A percentile compares a stretch with the other conserved stretches of the same genome.
phyloP scores from a whole-genome alignment of 345 rosid species.

The Clarkia xantiana region DNA sequence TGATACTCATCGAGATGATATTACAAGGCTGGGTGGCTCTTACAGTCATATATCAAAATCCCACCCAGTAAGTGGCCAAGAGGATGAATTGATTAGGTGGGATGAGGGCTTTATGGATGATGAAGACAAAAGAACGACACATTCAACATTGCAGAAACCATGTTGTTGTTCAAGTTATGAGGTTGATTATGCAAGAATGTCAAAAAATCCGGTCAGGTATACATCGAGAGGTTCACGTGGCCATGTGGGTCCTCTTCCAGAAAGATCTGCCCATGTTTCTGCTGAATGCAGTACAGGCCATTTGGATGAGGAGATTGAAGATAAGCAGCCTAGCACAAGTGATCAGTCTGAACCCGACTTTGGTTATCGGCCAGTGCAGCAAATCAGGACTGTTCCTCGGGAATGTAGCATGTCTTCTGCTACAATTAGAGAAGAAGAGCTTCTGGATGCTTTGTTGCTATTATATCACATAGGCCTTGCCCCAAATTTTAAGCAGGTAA shows the following conservation, averaged over 20 bases:
- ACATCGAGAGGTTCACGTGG: slow-evolving; percentile 45
- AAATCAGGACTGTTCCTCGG: slow-evolving; percentile 33
- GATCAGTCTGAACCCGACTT: slow-evolving; percentile 75
- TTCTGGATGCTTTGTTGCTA: slow-evolving; percentile 61
- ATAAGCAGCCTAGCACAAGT: slow-evolving; percentile 92
- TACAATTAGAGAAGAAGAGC: slow-evolving; percentile 75
- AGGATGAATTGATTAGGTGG: slow-evolving; percentile 68
- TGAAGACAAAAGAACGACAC: slow-evolving; percentile 60
- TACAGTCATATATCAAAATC: slow-evolving; percentile 67
- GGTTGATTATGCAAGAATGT: slow-evolving; percentile 46
- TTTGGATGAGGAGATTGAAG: slow-evolving; percentile 70
- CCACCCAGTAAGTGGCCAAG: slow-evolving; percentile 50
- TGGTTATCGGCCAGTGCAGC: slow-evolving; percentile 51
- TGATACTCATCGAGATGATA: slow-evolving; percentile 67
- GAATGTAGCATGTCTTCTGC: slow-evolving; percentile 50
- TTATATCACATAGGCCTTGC: slow-evolving; percentile 87
- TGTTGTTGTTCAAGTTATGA: slow-evolving; percentile 87
- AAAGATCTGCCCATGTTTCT: slow-evolving; percentile 74
- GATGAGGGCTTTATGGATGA: slow-evolving; percentile 96
- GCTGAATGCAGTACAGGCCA: slow-evolving; percentile 69
- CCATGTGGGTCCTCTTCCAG: slow-evolving; percentile 52
- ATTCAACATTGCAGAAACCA: slow-evolving; percentile 63
- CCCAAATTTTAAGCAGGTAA: slow-evolving; percentile 92
- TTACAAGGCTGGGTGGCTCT: slow-evolving; percentile 92
- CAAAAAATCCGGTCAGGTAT: slow-evolving; percentile 41